These are phyloP conservation scores for Coniella lustricola DNA, from an alignment of 2,329 filamentous ascomycete genomes.

Conservation along the genomic window DNA sequence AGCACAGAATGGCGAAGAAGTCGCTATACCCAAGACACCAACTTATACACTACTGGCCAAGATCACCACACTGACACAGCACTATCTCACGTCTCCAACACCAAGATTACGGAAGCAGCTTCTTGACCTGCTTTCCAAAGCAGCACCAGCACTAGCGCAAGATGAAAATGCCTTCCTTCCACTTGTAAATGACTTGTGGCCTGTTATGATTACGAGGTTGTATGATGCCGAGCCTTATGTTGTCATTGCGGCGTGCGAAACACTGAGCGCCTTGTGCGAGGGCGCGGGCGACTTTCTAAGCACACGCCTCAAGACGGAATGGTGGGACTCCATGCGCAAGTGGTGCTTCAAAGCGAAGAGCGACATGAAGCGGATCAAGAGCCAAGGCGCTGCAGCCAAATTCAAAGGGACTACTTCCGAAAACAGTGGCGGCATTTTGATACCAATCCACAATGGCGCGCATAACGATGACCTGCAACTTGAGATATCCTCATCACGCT, in stretches of 20 bases:
- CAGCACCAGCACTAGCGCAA: conserved; percentile 62
- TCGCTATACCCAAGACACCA: conserved; percentile 57
- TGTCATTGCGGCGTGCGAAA: conserved; percentile 60
- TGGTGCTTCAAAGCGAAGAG: conserved; percentile 41
- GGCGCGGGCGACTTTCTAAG: conserved; percentile 75
- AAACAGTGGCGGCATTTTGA: conserved; percentile 21
- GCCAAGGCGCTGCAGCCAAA: background rate
- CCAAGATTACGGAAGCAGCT: conserved; percentile 71
- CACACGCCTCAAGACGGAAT: conserved; percentile 67
- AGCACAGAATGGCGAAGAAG: conserved; percentile 23
- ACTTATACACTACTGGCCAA: conserved; percentile 75
- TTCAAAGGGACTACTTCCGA: background rate
- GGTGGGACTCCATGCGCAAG: conserved; percentile 46
- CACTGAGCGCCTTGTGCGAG: conserved; percentile 61
- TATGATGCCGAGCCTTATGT: conserved; percentile 64
- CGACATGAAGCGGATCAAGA: conserved; percentile 26
- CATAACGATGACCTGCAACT: conserved; percentile 9
- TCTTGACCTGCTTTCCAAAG: conserved; percentile 66
- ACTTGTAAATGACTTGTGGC: conserved; percentile 86
- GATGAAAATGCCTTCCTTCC: conserved; percentile 83
- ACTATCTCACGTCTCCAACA: conserved; percentile 82
- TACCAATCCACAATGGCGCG: conserved; percentile 26
- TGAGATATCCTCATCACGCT: conserved; percentile 10
- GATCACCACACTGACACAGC: conserved; percentile 77
- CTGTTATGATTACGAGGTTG: conserved; percentile 63